Evolutionary conservation across 2,329 filamentous ascomycete species (phyloP), one percentile per base, ranked within the genome.

Genomic region (Lizonia empirigonia): DNA sequence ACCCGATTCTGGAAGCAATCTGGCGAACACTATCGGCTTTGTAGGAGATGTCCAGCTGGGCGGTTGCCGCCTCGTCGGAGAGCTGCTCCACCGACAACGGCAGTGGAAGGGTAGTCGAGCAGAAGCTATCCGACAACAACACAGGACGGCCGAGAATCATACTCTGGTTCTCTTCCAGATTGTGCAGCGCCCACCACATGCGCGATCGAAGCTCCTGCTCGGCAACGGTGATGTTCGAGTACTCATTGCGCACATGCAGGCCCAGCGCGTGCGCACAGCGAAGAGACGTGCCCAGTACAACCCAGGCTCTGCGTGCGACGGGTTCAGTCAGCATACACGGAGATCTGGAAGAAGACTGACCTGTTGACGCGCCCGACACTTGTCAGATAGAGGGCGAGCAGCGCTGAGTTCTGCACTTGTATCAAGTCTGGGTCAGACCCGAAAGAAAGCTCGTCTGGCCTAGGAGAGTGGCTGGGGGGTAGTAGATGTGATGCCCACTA

Each of bases 131-230:
- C 7, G 56, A 48, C 16, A 74, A 63, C 6, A 64, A 57, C 16
- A 63, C 65, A 18, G 74, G 68, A 10, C 73, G 65, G 1, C 74
- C 74, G 7, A 67, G 70, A 27, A 75, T 67, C 3, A 67, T 54
- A 16, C 68, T 65, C 5, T 75, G 46, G 1, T 69, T 47, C 18
- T 62, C 61, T 48, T 76, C 74, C 16, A 73, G 37, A 1, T 62
- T 64, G 32, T 69, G 67, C 7, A 76, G 44, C 18, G 67, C 65
- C 69, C 74, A 74, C 74, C 74, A 76, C 15, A 70, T 62, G 16
- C 65, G 63, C 15, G 67, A 60, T 26, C 69, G 47, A 4, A 57
- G 59, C 48, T 74, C 71, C 50, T 63, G 71, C 18, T 60, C 50
- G 9, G 53, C 34, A 4, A 52, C 38, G 6, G 50, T 23, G 5